A percentile compares a stretch with the other conserved stretches of the same genome.
These are phyloP conservation scores for Stipa capillata DNA, from an alignment of 176 grass and related monocot species.

Conservation along the genomic window DNA sequence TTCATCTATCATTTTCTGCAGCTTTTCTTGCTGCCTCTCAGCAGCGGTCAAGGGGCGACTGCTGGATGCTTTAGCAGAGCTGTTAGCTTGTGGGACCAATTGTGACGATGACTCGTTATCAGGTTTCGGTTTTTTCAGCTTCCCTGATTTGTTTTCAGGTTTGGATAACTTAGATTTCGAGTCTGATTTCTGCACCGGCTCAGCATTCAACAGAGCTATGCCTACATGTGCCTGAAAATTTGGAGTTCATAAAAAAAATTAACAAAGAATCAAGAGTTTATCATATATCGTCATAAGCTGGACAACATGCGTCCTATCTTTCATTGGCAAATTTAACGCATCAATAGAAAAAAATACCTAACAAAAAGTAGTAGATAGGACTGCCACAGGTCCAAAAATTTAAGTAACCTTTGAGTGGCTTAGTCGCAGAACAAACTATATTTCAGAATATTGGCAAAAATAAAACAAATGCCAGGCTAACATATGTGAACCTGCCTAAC, in stretches of 20 bases:
- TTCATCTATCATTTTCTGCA: slow-evolving; percentile 93
- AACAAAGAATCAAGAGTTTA: too few species aligned
- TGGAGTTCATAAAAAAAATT: too few species aligned
- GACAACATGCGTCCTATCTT: not conserved
- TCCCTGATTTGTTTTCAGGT: slow-evolving; percentile 68
- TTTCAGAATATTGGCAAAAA: not conserved
- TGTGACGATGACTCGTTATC: slow-evolving; percentile 48
- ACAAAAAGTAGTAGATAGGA: not conserved
- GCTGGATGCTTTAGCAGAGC: slow-evolving; percentile 27
- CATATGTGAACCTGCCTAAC: not conserved
- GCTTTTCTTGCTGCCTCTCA: slow-evolving; percentile 70
- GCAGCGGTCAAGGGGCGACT: slow-evolving; percentile 62
- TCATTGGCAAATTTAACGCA: not conserved
- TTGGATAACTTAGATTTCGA: slow-evolving; percentile 56
- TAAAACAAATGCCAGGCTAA: slow-evolving; percentile 6
- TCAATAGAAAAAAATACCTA: not conserved
- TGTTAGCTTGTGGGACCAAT: slow-evolving; percentile 29
- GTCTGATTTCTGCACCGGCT: slow-evolving; percentile 52
- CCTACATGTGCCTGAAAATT: slow-evolving; percentile 79
- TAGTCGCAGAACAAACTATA: not conserved
- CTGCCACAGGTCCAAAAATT: slow-evolving; percentile 6
- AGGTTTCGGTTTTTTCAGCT: slow-evolving; percentile 60
- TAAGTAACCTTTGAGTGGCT: not conserved
- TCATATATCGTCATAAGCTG: slow-evolving; percentile 4
- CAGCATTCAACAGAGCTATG: slow-evolving; percentile 92